Conservation (phyloP, 1,284 basidiomycete species). For the Moniliophthora roreri region DNA sequence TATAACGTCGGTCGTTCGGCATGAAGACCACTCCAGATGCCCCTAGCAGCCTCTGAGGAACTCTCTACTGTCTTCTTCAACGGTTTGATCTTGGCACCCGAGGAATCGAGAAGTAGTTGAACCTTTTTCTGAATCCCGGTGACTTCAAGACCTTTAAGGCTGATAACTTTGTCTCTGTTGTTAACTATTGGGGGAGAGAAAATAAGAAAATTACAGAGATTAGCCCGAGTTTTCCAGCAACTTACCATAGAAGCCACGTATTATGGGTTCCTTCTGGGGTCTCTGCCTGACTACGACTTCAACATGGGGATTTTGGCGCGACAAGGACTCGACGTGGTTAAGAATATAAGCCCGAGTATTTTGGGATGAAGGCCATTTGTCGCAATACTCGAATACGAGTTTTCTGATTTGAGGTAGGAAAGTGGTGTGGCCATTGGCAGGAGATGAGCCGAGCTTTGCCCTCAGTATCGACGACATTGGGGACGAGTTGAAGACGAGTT, state of each 20-base stretch:
- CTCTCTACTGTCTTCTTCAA: conserved; percentile 76
- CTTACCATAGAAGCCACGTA: conserved; percentile 76
- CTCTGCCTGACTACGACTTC: conserved; percentile 79
- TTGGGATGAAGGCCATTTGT: conserved; percentile 73
- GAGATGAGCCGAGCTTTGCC: conserved; percentile 57
- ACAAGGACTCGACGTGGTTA: conserved; percentile 61
- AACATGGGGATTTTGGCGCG: conserved; percentile 73
- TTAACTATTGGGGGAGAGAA: conserved; percentile 50
- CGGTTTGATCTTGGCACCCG: conserved; percentile 78
- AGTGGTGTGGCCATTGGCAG: conserved; percentile 67
- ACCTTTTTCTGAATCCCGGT: conserved; percentile 74
- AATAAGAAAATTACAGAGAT: conserved; percentile 12
- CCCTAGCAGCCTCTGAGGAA: conserved; percentile 74
- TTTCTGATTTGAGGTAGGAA: conserved; percentile 78
- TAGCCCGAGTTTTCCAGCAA: conserved; percentile 10
- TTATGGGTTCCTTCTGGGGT: conserved; percentile 69
- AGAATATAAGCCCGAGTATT: conserved; percentile 69
- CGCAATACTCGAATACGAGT: conserved; percentile 83
- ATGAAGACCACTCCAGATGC: conserved; percentile 85
- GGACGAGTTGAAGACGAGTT: conserved; percentile 36
- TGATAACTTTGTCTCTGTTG: conserved; percentile 78
- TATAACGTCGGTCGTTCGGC: conserved; percentile 53
- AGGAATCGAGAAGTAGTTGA: conserved; percentile 80
- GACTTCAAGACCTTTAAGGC: conserved; percentile 70
- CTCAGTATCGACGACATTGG: conserved; percentile 46